Percentiles rank a stretch among this genome's conserved stretches.
phyloP scores from a whole-genome alignment of 2,329 filamentous ascomycete species.

The Berkeleyomyces basicola region DNA sequence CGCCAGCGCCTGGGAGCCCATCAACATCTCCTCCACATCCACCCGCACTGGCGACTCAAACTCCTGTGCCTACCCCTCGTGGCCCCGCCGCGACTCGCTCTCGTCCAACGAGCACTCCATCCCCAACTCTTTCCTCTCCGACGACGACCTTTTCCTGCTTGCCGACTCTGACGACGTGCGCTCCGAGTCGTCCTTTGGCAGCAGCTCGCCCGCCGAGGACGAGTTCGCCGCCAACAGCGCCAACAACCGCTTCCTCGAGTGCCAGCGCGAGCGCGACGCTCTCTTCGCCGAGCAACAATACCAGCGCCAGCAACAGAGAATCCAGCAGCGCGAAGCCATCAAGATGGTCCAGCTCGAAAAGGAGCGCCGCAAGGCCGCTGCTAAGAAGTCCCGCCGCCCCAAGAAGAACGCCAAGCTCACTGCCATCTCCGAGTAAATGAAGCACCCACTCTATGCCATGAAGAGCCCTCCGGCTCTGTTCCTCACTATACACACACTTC shows the following conservation, averaged over 20 bases:
- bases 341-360: slow-evolving; percentile 35
- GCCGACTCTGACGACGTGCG: neutral
- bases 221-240: slow-evolving; percentile 1
- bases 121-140: slow-evolving; percentile 17
- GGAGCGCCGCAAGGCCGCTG: slow-evolving; percentile 32
- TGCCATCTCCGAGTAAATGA: slow-evolving; percentile 33
- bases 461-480: neutral
- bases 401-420: slow-evolving; percentile 39
- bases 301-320: slow-evolving; percentile 29
- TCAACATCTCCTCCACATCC: slow-evolving; percentile 27
- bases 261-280: slow-evolving; percentile 8
- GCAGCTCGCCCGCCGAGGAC: slow-evolving; percentile 2
- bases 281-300: slow-evolving; percentile 19
- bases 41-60: slow-evolving; percentile 26
- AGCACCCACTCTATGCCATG: neutral
- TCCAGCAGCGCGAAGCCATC: slow-evolving; percentile 35
- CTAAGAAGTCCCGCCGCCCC: slow-evolving; percentile 25
- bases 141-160: slow-evolving; percentile 15
- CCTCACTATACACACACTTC: neutral
- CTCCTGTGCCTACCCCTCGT: slow-evolving; percentile 40
- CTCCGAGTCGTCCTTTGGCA: slow-evolving; percentile 4
- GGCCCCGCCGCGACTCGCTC: slow-evolving; percentile 39
- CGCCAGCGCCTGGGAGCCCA: slow-evolving; percentile 28
- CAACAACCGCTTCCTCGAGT: slow-evolving; percentile 7
- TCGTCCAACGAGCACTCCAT: slow-evolving; percentile 20